These are phyloP conservation scores for Cytospora paraplurivora DNA, from an alignment of 2,329 filamentous ascomycete species.

Conservation along the genomic window DNA sequence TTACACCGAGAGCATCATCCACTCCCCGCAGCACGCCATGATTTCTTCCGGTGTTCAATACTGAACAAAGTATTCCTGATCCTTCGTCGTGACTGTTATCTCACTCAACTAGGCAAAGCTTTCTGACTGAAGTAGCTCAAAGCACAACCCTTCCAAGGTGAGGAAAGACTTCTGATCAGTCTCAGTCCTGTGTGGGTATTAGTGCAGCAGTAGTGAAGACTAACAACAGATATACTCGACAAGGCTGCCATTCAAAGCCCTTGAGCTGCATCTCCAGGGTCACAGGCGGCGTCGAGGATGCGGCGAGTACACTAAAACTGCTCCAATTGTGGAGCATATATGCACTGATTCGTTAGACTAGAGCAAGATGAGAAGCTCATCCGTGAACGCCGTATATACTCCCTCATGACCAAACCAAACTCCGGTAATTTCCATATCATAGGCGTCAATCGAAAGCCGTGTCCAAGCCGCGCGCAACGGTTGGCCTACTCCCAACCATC, in stretches of 20 bases:
- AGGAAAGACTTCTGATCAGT: background rate
- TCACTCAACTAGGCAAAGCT: background rate
- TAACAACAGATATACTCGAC: no score
- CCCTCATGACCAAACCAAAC: background rate
- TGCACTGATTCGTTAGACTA: background rate
- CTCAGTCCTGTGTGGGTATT: no score
- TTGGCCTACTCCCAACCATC: conserved; percentile 31
- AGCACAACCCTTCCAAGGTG: background rate
- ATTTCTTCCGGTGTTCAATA: conserved; percentile 8
- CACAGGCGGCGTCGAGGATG: background rate
- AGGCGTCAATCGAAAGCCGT: background rate
- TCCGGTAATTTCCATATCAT: background rate
- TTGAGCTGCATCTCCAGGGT: background rate
- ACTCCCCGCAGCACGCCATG: conserved; percentile 24
- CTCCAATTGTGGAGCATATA: background rate
- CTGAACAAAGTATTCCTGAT: no score
- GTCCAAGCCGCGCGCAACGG: background rate
- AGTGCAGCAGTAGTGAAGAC: no score
- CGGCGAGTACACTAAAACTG: background rate
- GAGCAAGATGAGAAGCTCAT: background rate
- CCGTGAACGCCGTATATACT: background rate
- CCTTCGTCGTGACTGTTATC: background rate
- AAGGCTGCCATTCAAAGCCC: no score
- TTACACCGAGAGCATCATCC: conserved; percentile 16
- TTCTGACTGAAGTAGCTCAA: background rate